Evolutionary conservation across 169 alveolate species (phyloP).

Genomic region (Plasmodium gallinaceum): DNA sequence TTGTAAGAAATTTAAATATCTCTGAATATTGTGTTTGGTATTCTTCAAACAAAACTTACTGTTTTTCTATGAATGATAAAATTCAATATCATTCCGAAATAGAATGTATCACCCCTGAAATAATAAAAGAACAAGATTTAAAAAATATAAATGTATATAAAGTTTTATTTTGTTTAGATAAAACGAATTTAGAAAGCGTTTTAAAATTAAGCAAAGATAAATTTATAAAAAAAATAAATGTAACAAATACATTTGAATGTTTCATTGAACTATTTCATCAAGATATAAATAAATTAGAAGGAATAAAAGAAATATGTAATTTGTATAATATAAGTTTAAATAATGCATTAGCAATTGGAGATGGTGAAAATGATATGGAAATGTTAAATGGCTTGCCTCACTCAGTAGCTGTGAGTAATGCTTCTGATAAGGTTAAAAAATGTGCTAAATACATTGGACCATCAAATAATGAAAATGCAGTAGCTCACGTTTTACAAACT

Average conservation of each 20-base stretch:
- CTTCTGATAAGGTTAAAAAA: slow-evolving; percentile 80
- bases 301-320: slow-evolving; percentile 81
- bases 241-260: slow-evolving; percentile 80
- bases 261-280: slow-evolving; percentile 81
- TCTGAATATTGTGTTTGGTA: slow-evolving; percentile 66
- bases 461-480: slow-evolving; percentile 79
- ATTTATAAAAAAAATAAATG: slow-evolving; percentile 76
- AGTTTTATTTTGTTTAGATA: slow-evolving; percentile 69
- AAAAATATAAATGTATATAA: slow-evolving; percentile 69
- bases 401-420: slow-evolving; percentile 84
- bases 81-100: slow-evolving; percentile 12
- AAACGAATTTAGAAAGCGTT: slow-evolving; percentile 67
- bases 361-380: slow-evolving; percentile 88
- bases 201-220: slow-evolving; percentile 76
- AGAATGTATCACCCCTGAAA: slow-evolving; percentile 31
- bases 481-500: slow-evolving; percentile 62
- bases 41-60: slow-evolving; percentile 44
- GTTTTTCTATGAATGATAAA: slow-evolving; percentile 58
- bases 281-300: slow-evolving; percentile 82
- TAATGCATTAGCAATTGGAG: slow-evolving; percentile 86
- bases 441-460: slow-evolving; percentile 80
- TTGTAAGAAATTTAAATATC: slow-evolving; percentile 60
- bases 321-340: slow-evolving; percentile 74
- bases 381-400: slow-evolving; percentile 78
- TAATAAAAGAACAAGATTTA: slow-evolving; percentile 25